Base-by-base conservation (phyloP, 768 basidiomycete species). In the Crassisporium funariophilum region DNA sequence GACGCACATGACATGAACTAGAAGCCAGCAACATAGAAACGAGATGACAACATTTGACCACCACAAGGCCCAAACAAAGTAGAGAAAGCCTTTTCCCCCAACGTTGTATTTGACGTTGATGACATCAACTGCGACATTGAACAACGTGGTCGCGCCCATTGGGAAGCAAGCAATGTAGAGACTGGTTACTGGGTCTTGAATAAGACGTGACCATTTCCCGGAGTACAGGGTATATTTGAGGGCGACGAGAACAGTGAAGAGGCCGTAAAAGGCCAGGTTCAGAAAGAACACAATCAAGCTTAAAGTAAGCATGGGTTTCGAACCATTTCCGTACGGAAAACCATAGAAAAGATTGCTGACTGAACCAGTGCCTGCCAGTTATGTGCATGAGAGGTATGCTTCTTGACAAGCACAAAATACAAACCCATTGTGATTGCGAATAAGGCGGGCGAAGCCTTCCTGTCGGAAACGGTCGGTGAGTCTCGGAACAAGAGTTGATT, bases 1-100 rank as follows among this genome's bases (percentile, higher is more conserved):
- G 13, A 70, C 82, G 43, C 48, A 88, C 88, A 91, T 89, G 41
- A 78, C 60, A 53, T 89, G 81, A 1, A 88, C 60, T 27, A 82
- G 67, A 6, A 79, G 76, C 68, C 84, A 83, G 45, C 76, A 81
- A 55, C 83, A 83, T 12, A 79, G 11, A 11, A 81, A 54, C 0
- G 86, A 82, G 10, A 87, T 44, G 0, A 66, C 65, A 1, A 81
- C 66, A 52, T 86, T 82, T 31, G 82, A 35, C 87, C 85, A 88
- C 86, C 87, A 90, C 33, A 84, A 55, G 2, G 62, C 77, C 81
- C 86, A 86, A 27, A 86, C 57, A 19, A 70, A 57, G 46, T 77
- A 81, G 2, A 85, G 59, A 60, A 85, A 82, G 1, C 56, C 41
- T 31, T 55, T 68, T 10, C 83, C 83, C 0, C 81, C 81, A 44